phyloP scores from a whole-genome alignment of 306 rosid genomes.

The Morella rubra region DNA sequence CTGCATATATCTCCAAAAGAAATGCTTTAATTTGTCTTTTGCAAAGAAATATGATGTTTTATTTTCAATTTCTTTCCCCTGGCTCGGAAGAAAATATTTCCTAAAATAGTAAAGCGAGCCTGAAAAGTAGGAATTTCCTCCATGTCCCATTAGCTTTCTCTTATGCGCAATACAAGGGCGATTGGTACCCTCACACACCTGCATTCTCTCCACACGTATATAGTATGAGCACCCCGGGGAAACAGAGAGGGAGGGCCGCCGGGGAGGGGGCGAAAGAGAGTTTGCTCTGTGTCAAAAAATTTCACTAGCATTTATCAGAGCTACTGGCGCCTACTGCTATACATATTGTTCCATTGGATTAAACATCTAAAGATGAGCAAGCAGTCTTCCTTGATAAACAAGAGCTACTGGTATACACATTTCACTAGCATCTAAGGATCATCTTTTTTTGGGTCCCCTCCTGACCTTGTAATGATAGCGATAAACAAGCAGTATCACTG shows the following conservation, averaged over 20 bases:
- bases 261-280: not conserved
- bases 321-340: slow-evolving; percentile 17
- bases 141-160: slow-evolving; percentile 14
- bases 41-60: not conserved
- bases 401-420: too few relatives aligned
- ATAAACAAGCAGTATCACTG: slow-evolving; percentile 32
- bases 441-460: slow-evolving; percentile 30
- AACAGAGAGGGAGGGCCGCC: not conserved
- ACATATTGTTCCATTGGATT: slow-evolving; percentile 23
- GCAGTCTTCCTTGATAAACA: too few relatives aligned
- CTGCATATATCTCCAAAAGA: slow-evolving; percentile 7
- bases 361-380: not conserved
- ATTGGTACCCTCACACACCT: slow-evolving; percentile 14
- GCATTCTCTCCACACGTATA: slow-evolving; percentile 19
- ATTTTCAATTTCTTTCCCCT: too few relatives aligned
- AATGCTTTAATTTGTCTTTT: slow-evolving; percentile 31
- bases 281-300: slow-evolving; percentile 2
- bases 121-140: slow-evolving; percentile 5
- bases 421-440: too few relatives aligned
- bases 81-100: not conserved
- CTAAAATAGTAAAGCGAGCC: slow-evolving; percentile 15
- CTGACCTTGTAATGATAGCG: slow-evolving; percentile 48
- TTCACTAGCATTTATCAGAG: slow-evolving; percentile 3
- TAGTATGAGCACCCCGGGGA: slow-evolving; percentile 7
- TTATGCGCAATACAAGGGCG: slow-evolving; percentile 22